Evolutionary conservation across 2,329 filamentous ascomycete species (phyloP).

Genomic region (Diaporthe sp.): DNA sequence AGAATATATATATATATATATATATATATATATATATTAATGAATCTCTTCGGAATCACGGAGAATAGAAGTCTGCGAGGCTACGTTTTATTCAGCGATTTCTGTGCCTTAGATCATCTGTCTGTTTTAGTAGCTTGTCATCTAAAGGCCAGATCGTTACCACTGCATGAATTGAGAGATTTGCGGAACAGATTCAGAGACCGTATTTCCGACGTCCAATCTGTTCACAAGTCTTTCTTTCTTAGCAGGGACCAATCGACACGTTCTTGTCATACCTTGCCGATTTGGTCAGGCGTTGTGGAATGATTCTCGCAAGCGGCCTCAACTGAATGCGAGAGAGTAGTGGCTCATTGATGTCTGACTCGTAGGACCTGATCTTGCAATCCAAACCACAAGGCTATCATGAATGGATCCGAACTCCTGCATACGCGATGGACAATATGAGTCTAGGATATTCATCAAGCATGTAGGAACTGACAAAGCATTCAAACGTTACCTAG

Average conservation of each 20-base stretch:
- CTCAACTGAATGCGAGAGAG: background rate
- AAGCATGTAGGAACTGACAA: too few relatives aligned
- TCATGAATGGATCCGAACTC: background rate
- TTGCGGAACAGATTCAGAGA: background rate
- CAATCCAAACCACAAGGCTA: background rate
- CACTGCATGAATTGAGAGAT: background rate
- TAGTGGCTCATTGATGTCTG: background rate
- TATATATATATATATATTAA: background rate
- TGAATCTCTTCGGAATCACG: background rate
- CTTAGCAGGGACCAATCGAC: background rate
- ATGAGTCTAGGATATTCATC: background rate
- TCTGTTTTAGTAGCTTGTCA: background rate
- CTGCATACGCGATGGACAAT: background rate
- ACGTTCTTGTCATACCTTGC: background rate
- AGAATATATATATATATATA: background rate
- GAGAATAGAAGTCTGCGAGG: background rate
- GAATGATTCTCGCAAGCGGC: background rate
- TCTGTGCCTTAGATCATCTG: background rate
- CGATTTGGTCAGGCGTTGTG: background rate
- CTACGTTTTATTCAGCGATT: background rate
- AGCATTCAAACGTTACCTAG: too few relatives aligned
- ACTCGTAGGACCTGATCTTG: background rate
- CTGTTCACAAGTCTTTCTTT: too few relatives aligned
- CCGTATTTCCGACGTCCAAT: background rate
- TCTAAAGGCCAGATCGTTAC: background rate